A percentile compares a stretch with the other conserved stretches of the same genome.
Evolutionary conservation across 306 rosid species (phyloP).

Genomic region (Ochetophila trinervis): DNA sequence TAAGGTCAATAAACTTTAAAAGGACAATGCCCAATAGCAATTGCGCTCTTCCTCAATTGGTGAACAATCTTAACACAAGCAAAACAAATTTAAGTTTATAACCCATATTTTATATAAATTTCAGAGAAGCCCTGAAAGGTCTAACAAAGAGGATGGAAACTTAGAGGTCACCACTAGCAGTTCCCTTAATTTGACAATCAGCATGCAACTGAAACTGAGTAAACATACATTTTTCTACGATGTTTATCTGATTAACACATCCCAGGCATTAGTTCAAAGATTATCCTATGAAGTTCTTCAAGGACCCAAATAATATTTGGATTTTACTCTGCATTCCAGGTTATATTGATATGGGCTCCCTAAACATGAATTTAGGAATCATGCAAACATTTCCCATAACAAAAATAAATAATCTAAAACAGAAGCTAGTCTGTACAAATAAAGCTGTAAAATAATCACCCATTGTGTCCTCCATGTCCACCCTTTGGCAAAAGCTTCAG

Average conservation of each 20-base stretch:
- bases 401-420: background rate
- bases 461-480: conserved; percentile 98
- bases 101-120: background rate
- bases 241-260: no score
- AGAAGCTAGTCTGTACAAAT: background rate
- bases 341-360: no score
- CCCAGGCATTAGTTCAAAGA: no score
- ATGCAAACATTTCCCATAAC: background rate
- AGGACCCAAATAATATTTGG: no score
- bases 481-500: conserved; percentile 89
- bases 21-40: background rate
- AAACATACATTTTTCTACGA: no score
- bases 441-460: conserved; percentile 46
- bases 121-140: background rate
- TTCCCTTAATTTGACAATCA: no score
- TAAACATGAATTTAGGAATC: no score
- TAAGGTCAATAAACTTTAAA: background rate
- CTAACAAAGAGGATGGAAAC: background rate
- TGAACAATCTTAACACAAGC: background rate
- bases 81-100: background rate
- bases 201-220: no score
- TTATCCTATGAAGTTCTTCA: no score
- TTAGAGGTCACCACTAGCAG: no score
- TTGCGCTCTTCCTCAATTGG: background rate
- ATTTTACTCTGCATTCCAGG: no score